Percentiles rank a stretch among this genome's conserved stretches.
phyloP scores from a whole-genome alignment of 306 rosid species.

The Trichosanthes truncata region DNA sequence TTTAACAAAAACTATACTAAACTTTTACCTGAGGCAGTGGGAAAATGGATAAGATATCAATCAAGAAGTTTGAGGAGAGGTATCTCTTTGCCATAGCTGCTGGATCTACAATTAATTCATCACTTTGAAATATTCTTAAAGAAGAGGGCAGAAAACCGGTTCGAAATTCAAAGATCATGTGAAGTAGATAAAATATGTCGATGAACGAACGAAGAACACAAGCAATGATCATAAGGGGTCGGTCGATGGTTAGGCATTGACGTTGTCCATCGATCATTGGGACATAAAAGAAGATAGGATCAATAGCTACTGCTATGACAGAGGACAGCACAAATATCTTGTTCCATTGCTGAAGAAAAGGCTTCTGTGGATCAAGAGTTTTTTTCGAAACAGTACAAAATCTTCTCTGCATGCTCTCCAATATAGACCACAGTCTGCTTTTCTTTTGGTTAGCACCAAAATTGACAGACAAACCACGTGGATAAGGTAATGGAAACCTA shows the following conservation, averaged over 20 bases:
- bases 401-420: slow-evolving; percentile 16
- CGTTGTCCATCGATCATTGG: too few species aligned
- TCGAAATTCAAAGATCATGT: slow-evolving; percentile 59
- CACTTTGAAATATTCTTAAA: slow-evolving; percentile 79
- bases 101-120: slow-evolving; percentile 46
- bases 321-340: slow-evolving; percentile 66
- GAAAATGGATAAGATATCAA: slow-evolving; percentile 69
- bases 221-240: slow-evolving; percentile 29
- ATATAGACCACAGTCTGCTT: slow-evolving; percentile 22
- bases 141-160: slow-evolving; percentile 84
- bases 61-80: slow-evolving; percentile 46
- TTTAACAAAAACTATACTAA: not conserved
- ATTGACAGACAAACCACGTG: not conserved
- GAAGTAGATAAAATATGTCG: slow-evolving; percentile 66
- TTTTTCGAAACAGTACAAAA: slow-evolving; percentile 14
- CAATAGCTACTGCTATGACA: slow-evolving; percentile 66
- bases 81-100: slow-evolving; percentile 57
- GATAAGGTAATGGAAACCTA: not conserved
- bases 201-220: slow-evolving; percentile 68
- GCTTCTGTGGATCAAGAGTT: slow-evolving; percentile 70
- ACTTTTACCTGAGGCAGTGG: slow-evolving; percentile 81
- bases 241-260: slow-evolving; percentile 33
- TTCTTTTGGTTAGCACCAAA: slow-evolving; percentile 20
- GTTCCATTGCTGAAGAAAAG: slow-evolving; percentile 76
- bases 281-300: slow-evolving; percentile 72